Conservation (phyloP, 2,329 filamentous ascomycete species). For the Fusarium sp. region DNA sequence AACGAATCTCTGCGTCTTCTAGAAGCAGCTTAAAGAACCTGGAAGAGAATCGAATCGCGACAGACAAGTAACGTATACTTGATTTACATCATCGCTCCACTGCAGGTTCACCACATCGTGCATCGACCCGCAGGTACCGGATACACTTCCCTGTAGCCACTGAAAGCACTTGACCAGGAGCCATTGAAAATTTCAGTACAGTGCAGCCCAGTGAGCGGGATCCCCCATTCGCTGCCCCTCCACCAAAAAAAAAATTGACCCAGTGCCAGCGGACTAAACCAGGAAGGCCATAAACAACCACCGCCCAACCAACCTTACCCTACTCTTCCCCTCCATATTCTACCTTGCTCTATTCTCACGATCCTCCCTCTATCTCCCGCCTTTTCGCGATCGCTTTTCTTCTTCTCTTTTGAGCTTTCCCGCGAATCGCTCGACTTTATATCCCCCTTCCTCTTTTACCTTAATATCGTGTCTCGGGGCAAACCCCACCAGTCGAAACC, state of each 20-base stretch:
- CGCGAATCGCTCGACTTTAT: constrained; percentile 33
- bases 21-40: constrained; percentile 22
- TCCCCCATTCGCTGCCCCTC: constrained; percentile 37
- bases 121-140: constrained; percentile 35
- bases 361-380: constrained; percentile 31
- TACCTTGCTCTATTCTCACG: constrained; percentile 33
- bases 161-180: constrained; percentile 5
- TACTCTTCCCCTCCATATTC: constrained; percentile 34
- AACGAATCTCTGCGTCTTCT: constrained; percentile 27
- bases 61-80: constrained; percentile 33
- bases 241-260: constrained; percentile 34
- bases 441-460: constrained; percentile 24
- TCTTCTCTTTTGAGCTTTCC: constrained; percentile 42
- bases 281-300: constrained; percentile 34
- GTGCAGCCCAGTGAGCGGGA: constrained; percentile 29
- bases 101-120: background rate
- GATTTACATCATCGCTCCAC: constrained; percentile 34
- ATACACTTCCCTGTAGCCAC: constrained; percentile 30
- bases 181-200: constrained; percentile 37
- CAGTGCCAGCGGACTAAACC: constrained; percentile 25
- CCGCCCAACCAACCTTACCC: constrained; percentile 31
- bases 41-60: constrained; percentile 4
- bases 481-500: constrained; percentile 53
- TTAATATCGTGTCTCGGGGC: constrained; percentile 43
- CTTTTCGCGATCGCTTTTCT: constrained; percentile 36